Conservation (phyloP, 768 basidiomycete genomes). For the Austroboletus festivus region DNA sequence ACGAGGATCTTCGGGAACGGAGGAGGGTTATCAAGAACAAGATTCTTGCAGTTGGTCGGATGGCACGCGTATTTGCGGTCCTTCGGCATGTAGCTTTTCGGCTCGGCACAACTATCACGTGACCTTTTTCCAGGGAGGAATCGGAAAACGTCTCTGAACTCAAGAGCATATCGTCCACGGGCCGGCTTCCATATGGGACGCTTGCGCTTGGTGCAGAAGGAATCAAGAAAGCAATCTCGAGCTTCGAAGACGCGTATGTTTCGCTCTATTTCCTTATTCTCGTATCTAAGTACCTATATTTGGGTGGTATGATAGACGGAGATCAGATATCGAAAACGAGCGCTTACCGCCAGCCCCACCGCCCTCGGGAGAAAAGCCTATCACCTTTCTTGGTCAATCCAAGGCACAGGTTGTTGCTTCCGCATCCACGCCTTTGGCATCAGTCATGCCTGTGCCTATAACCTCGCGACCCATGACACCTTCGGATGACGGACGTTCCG, state of each 20-base stretch:
- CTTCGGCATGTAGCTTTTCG: conserved; percentile 45
- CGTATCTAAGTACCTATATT: background rate
- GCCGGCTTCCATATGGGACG: conserved; percentile 49
- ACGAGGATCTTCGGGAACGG: conserved; percentile 35
- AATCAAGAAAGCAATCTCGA: conserved; percentile 68
- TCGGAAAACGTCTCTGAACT: conserved; percentile 73
- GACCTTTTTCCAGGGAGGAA: conserved; percentile 42
- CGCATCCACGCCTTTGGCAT: background rate
- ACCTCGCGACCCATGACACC: conserved; percentile 14
- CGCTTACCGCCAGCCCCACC: conserved; percentile 23
- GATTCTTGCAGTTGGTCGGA: conserved; percentile 65
- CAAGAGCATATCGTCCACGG: conserved; percentile 54
- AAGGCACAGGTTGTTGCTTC: conserved; percentile 2
- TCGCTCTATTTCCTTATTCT: background rate
- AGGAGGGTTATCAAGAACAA: conserved; percentile 67
- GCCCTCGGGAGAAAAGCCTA: conserved; percentile 22
- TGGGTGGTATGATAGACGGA: conserved; percentile 11
- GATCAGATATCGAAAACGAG: conserved; percentile 29
- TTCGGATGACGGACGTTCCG: conserved; percentile 35
- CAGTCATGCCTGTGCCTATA: conserved; percentile 2
- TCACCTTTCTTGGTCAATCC: background rate
- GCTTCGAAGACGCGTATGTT: conserved; percentile 66
- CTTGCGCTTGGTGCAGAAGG: conserved; percentile 64
- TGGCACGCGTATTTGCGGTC: conserved; percentile 66
- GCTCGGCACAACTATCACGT: background rate